A percentile compares a stretch with the other conserved stretches of the same genome.
Conservation (phyloP, 495 filamentous ascomycete genomes). For the Geopyxis carbonaria region DNA sequence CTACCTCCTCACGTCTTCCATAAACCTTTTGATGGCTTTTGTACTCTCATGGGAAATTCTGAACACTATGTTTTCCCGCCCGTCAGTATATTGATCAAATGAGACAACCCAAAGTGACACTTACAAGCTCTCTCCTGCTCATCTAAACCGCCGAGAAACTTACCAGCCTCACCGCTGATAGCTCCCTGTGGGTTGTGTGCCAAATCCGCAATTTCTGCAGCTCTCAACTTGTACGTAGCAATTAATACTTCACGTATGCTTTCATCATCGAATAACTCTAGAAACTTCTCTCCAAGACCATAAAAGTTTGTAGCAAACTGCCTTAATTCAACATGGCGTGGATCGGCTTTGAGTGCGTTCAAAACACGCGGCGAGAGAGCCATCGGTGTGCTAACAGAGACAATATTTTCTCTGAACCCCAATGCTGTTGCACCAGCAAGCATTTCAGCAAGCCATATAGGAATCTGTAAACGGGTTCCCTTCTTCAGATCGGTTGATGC, state of each 20-base stretch:
- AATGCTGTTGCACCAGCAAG: conserved; percentile 60
- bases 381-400: conserved; percentile 64
- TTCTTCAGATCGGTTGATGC: conserved; percentile 46
- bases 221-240: conserved; percentile 66
- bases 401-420: conserved; percentile 38
- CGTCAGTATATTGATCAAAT: conserved; percentile 24
- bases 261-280: conserved; percentile 83
- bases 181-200: conserved; percentile 72
- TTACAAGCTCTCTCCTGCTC: conserved; percentile 70
- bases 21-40: conserved; percentile 68
- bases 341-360: conserved; percentile 81
- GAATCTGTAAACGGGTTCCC: conserved; percentile 63
- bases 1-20: no score
- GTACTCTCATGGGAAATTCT: conserved; percentile 76
- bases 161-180: conserved; percentile 50
- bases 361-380: conserved; percentile 65
- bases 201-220: conserved; percentile 72
- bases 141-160: conserved; percentile 78
- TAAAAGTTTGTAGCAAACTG: conserved; percentile 75
- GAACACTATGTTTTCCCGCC: conserved; percentile 44
- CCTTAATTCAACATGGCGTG: conserved; percentile 67
- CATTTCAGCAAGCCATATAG: conserved; percentile 94
- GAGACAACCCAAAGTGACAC: conserved; percentile 15
- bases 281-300: conserved; percentile 58
- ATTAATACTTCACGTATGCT: conserved; percentile 65